Evolutionary conservation across 306 rosid genomes (phyloP), one percentile per base, ranked within the genome.

Genomic region (Rosa lucieae): DNA sequence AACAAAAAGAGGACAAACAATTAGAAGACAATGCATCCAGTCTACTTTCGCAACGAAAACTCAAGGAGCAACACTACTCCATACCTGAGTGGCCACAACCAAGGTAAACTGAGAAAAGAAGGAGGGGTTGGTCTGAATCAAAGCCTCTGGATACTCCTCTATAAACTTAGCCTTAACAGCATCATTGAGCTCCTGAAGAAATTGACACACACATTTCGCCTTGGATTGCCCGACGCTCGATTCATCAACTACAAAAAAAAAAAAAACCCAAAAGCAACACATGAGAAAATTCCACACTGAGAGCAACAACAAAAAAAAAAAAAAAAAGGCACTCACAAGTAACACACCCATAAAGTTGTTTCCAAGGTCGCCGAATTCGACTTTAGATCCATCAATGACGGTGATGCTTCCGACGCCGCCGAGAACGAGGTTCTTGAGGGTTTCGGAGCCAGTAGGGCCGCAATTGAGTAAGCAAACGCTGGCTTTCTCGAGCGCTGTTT

Each of bases 331-430:
- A 32, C 37, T 32, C 6, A 29, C 39, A 29, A 62, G 68, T 4
- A 29, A 80, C 78, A 43, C 84, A 93, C 98, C 94, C 93, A 95
- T 87, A 77, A 95, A 95, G 76, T 93, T 95, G 87, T 91, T 95
- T 61, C 99, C 99, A 65, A 93, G 99, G 83, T 95, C 99, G 46
- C 99, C 97, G 66, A 46, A 81, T 74, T 91, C 97, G 74, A 95
- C 96, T 82, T 95, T 95, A 32, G 99, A 86, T 70, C 98, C 99
- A 83, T 95, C 99, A 52, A 95, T 90, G 20, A 95, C 89, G 51
- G 99, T 95, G 87, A 95, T 95, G 86, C 98, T 91, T 82, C 99
- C 99, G 77, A 93, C 70, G 82, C 99, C 98, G 48, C 99, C 99
- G 56, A 95, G 99, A 78, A 93, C 99, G 67, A 95, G 98, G 84